Evolutionary conservation across 2,329 filamentous ascomycete genomes (phyloP).

Genomic region (Paecilomyces dactylethromorphus): DNA sequence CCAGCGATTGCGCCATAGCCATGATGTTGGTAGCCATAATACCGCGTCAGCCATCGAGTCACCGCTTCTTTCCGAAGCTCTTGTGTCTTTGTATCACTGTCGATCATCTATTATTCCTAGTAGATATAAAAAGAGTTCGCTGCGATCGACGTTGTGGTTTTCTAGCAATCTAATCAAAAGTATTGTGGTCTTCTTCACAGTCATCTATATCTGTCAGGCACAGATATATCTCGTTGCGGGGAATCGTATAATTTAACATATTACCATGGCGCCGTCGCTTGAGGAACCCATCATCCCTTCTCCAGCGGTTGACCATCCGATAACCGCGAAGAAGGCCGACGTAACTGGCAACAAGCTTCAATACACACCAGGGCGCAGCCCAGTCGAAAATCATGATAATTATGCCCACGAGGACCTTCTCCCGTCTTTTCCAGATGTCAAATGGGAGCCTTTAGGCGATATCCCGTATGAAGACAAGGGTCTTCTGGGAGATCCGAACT

Average conservation of each 20-base stretch:
- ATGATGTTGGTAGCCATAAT: conserved; percentile 7
- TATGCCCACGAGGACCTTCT: conserved; percentile 49
- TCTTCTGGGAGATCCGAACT: conserved; percentile 47
- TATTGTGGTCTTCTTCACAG: not conserved
- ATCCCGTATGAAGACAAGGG: conserved; percentile 49
- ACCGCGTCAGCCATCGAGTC: conserved; percentile 9
- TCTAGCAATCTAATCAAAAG: not conserved
- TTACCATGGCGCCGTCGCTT: conserved; percentile 26
- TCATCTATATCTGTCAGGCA: not conserved
- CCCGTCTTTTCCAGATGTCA: conserved; percentile 47
- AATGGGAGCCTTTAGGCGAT: conserved; percentile 45
- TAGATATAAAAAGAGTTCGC: not conserved
- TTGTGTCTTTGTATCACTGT: not conserved
- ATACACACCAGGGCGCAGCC: conserved; percentile 45
- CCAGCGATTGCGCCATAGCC: conserved; percentile 24
- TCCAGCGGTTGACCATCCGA: conserved; percentile 1
- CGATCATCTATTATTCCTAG: not conserved
- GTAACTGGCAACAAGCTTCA: conserved; percentile 24
- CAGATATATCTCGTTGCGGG: not conserved
- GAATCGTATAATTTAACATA: not conserved
- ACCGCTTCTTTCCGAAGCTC: not conserved
- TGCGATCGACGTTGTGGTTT: not conserved
- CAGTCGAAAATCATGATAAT: conserved; percentile 38
- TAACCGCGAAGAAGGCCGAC: conserved; percentile 13
- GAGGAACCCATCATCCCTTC: conserved; percentile 16